Base-by-base conservation (phyloP, 2,329 filamentous ascomycete species). In the Aspergillus eucalypticola region DNA sequence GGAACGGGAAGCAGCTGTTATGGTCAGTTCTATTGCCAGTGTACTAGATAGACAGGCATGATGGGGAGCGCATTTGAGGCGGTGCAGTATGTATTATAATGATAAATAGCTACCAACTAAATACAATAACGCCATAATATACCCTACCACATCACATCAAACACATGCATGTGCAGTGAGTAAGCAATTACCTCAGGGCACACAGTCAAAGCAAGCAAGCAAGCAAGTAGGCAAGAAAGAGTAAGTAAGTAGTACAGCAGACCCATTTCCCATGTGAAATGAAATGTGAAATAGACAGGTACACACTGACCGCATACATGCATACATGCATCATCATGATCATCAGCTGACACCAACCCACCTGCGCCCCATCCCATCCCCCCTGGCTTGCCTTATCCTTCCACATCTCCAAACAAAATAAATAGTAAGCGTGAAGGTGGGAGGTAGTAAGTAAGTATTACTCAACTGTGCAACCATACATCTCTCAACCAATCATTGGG, bases 1-100 rank as follows among this genome's bases (percentile, higher is more conserved):
- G 91, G 94, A 97, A 70, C 85, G 94, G 41, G 95, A 98, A 78
- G 89, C 93, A 51, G 92, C 93, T 1, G 93, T 98, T 51, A 97
- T 98, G 94, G 90, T 96, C 44, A 89, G 90, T 55, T 91, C 91
- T 68, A 87, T 97, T 5, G 82, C 92, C 53, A 83, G 84, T n/a
- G 74, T 77, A n/a, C 64, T 86, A 49, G 75, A 66, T 17, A 35
- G 60, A 53, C 65, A 61, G 48, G 8, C 32, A 21, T 21, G 19
- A 44, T 13, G 11, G 11, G 11, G 32, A 4, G 11, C 5, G 32
- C 0, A 23, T 21, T 6, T 8, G 3, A 44, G 41, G 8, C 2
- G 13, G 15, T 41, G 8, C 15, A 42, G 8, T 5, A 23, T 44
- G 41, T 44, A 44, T 23, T 23, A 44, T 21, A 42, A 21, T 21